phyloP scores from a whole-genome alignment of 495 filamentous ascomycete species.

The Talaromyces trachyspermus region DNA sequence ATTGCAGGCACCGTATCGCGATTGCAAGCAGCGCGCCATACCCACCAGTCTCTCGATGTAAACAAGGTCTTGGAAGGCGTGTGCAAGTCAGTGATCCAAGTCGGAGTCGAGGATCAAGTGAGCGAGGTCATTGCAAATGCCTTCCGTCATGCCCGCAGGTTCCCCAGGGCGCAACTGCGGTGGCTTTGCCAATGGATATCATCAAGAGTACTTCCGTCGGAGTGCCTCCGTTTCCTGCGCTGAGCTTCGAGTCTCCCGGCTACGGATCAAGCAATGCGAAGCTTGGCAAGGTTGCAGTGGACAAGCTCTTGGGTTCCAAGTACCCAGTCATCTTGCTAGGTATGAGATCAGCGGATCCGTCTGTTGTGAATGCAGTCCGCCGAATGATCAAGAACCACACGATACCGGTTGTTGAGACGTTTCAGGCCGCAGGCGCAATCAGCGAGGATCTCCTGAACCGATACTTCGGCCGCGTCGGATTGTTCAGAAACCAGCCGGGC shows the following conservation, averaged over 20 bases:
- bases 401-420: conserved; percentile 6
- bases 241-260: conserved; percentile 2
- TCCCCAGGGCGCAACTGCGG: conserved; percentile 6
- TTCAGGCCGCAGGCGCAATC: conserved; percentile 7
- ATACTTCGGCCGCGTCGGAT: conserved; percentile 6
- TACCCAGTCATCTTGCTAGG: conserved; percentile 5
- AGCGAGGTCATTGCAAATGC: conserved; percentile 8
- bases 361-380: not conserved
- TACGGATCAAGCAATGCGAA: conserved; percentile 5
- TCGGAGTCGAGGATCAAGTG: conserved; percentile 8
- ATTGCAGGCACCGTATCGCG: conserved; percentile 6
- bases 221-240: not conserved
- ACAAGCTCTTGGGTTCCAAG: conserved; percentile 4
- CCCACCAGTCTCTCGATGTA: conserved; percentile 6
- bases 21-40: conserved; percentile 5
- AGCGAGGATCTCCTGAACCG: conserved; percentile 6
- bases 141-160: conserved; percentile 5
- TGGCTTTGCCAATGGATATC: conserved; percentile 6
- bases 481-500: conserved; percentile 7
- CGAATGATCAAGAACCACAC: conserved; percentile 6
- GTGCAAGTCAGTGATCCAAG: conserved; percentile 7
- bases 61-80: conserved; percentile 7
- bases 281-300: conserved; percentile 1
- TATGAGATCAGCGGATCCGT: conserved; percentile 4
- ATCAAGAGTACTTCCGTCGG: conserved; percentile 7